phyloP scores from a whole-genome alignment of 2,329 filamentous ascomycete genomes.

The Penicillium olsonii region DNA sequence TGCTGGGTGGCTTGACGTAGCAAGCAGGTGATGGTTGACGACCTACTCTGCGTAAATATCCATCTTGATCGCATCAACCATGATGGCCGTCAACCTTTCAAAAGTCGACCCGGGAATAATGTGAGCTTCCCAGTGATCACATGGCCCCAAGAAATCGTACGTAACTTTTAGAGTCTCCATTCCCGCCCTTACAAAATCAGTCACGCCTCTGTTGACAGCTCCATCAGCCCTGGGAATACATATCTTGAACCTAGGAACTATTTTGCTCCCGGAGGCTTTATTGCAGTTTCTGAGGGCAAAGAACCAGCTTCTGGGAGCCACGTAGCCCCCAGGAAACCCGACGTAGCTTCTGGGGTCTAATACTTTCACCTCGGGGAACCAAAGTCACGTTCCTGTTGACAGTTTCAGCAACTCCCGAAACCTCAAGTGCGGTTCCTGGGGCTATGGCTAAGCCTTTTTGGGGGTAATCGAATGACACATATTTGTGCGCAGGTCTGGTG shows the following conservation, averaged over 20 bases:
- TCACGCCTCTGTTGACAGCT: not conserved
- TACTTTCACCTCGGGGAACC: not conserved
- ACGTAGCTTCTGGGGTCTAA: not conserved
- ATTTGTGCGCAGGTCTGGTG: not conserved
- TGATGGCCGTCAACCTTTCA: not conserved
- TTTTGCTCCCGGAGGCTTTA: not conserved
- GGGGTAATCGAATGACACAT: not conserved
- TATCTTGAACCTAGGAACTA: not conserved
- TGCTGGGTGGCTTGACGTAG: not conserved
- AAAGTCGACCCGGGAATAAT: not conserved
- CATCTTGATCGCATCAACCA: not conserved
- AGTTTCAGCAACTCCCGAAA: not conserved
- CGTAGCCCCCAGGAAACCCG: not conserved
- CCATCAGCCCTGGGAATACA: not conserved
- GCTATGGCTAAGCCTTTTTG: not conserved
- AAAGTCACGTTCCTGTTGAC: not conserved
- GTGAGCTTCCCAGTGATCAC: not conserved
- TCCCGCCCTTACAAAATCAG: slow-evolving; percentile 14
- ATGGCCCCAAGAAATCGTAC: not conserved
- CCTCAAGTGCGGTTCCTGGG: not conserved
- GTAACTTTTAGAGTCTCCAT: not conserved
- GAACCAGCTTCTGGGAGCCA: not conserved
- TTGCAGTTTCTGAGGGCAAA: not conserved
- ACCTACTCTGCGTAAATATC: not conserved
- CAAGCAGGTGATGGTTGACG: not conserved